Conservation (phyloP, 2,329 filamentous ascomycete genomes). For the Colletotrichum simmondsii region DNA sequence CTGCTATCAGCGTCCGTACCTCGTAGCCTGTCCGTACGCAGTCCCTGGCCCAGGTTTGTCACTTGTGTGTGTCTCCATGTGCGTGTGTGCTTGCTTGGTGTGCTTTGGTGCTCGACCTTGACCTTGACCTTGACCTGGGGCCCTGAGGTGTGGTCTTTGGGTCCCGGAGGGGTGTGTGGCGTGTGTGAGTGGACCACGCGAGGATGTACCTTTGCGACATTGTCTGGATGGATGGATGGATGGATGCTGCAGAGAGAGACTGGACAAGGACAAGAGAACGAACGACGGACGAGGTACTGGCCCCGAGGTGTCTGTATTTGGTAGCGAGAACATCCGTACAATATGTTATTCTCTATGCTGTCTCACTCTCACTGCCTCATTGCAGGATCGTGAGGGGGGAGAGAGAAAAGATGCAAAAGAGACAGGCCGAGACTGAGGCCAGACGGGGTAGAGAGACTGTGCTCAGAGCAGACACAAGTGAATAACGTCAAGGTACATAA, state of each 20-base stretch:
- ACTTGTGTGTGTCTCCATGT: neutral
- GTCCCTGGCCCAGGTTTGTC: neutral
- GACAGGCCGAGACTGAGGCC: neutral
- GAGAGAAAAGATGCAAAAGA: neutral
- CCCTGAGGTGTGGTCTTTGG: conserved; percentile 4
- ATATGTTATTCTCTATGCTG: neutral
- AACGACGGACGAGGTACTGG: neutral
- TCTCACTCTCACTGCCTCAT: neutral
- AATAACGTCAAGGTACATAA: neutral
- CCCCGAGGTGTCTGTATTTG: neutral
- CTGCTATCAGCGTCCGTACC: neutral
- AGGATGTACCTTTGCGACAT: neutral
- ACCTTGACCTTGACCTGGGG: conserved; percentile 9
- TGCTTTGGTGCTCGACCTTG: neutral
- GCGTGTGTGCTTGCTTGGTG: neutral
- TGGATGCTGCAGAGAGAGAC: neutral
- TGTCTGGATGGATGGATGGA: neutral
- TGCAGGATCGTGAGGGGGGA: neutral
- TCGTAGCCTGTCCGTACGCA: no score
- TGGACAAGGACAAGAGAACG: neutral
- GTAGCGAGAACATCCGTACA: neutral
- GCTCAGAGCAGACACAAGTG: neutral
- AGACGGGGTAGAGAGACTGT: neutral
- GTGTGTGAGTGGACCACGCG: neutral
- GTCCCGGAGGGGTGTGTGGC: neutral